A percentile compares a stretch with the other conserved stretches of the same genome.
These are phyloP conservation scores for Dentipellis fragilis DNA, from an alignment of 768 basidiomycete genomes.

Conservation along the genomic window DNA sequence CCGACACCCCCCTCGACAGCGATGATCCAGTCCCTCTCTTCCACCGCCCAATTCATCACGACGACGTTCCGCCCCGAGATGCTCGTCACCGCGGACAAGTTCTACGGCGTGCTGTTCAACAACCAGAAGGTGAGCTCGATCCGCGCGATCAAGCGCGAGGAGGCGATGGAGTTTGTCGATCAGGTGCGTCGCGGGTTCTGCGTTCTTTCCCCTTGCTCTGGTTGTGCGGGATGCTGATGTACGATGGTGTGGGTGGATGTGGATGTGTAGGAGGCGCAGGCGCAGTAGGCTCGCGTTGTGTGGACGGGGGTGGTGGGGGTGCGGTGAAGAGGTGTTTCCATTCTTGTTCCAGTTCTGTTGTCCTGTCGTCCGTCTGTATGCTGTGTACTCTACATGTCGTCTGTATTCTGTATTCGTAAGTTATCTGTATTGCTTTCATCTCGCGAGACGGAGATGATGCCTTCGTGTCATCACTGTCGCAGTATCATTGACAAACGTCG, in stretches of 20 bases:
- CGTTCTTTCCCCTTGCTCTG: background rate
- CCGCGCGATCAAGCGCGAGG: slow-evolving; percentile 75
- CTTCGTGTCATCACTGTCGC: too few relatives aligned
- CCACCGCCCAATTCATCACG: slow-evolving; percentile 91
- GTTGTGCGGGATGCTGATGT: background rate
- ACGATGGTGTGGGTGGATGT: too few relatives aligned
- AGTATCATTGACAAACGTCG: too few relatives aligned
- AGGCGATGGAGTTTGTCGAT: slow-evolving; percentile 93
- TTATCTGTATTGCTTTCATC: too few relatives aligned
- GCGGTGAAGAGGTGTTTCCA: too few relatives aligned
- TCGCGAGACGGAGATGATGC: too few relatives aligned
- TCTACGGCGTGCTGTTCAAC: slow-evolving; percentile 95
- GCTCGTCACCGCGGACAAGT: slow-evolving; percentile 91
- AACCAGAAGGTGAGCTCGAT: slow-evolving; percentile 93
- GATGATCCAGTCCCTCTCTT: slow-evolving; percentile 89
- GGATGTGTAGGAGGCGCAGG: slow-evolving; percentile 33
- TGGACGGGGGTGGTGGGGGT: too few relatives aligned
- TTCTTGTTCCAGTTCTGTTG: too few relatives aligned
- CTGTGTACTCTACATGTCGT: too few relatives aligned
- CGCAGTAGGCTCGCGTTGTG: slow-evolving; percentile 21
- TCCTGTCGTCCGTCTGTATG: too few relatives aligned
- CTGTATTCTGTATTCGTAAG: too few relatives aligned
- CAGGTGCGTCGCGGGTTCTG: slow-evolving; percentile 43
- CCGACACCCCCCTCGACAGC: too few relatives aligned
- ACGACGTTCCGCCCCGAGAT: slow-evolving; percentile 98